phyloP scores from a whole-genome alignment of 2,329 filamentous ascomycete species.

The Fusarium cicatricum region DNA sequence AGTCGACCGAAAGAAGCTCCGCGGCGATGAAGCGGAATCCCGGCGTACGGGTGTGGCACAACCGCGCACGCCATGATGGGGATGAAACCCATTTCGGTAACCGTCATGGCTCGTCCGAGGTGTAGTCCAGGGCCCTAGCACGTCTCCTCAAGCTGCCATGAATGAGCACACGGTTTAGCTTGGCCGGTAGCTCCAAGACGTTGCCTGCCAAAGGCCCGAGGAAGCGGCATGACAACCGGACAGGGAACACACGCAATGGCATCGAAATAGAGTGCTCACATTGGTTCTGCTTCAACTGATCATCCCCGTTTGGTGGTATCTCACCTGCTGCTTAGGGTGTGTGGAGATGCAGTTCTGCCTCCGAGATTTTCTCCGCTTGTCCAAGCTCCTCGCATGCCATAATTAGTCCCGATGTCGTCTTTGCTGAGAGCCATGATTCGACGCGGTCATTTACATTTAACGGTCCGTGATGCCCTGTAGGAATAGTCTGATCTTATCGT shows the following conservation, averaged over 20 bases:
- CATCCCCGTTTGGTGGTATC: constrained; percentile 4
- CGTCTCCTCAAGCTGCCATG: constrained; percentile 5
- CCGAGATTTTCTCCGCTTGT: constrained; percentile 45
- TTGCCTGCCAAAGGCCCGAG: neutral
- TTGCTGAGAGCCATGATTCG: constrained; percentile 39
- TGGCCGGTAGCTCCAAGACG: neutral
- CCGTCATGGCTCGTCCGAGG: constrained; percentile 1
- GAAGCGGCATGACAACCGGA: neutral
- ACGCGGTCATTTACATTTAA: constrained; percentile 27
- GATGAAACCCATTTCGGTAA: constrained; percentile 32
- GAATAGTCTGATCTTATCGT: constrained; percentile 21
- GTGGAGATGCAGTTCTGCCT: constrained; percentile 30
- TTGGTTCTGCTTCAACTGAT: constrained; percentile 4
- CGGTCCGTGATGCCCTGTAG: constrained; percentile 21
- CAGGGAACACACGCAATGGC: too few relatives aligned
- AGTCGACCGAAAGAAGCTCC: constrained; percentile 34
- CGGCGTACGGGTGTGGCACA: constrained; percentile 30
- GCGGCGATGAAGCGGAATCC: constrained; percentile 7
- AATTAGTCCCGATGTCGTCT: constrained; percentile 43
- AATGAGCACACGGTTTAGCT: neutral
- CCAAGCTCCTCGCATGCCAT: constrained; percentile 33
- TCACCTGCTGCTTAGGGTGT: constrained; percentile 14
- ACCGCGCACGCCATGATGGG: constrained; percentile 39
- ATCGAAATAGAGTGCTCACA: constrained; percentile 7
- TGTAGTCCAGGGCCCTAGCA: constrained; percentile 6